Percentiles rank a stretch among this genome's conserved stretches.
Conservation (phyloP, 768 basidiomycete species). For the Phaffia australis region DNA sequence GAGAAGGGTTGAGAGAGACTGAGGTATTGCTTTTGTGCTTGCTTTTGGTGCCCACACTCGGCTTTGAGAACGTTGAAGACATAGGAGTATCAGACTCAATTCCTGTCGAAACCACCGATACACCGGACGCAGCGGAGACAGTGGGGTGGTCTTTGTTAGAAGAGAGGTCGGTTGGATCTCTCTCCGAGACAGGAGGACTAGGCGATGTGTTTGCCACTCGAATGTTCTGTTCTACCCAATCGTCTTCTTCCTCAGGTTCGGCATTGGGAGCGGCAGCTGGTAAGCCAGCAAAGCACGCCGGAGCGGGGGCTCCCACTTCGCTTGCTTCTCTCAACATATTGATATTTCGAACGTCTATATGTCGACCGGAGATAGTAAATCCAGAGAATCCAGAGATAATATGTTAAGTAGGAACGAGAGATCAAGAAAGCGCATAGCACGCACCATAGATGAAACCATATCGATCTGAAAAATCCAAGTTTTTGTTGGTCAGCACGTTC, state of each 20-base stretch:
- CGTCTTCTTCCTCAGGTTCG: constrained; percentile 14
- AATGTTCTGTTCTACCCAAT: constrained; percentile 21
- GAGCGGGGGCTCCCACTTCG: constrained; percentile 19
- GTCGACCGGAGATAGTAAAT: not conserved
- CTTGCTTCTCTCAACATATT: constrained; percentile 22
- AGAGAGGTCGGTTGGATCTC: not conserved
- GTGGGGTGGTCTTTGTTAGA: not conserved
- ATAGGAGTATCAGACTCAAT: not conserved
- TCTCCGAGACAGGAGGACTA: not conserved
- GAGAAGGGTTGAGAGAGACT: constrained; percentile 25
- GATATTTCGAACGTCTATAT: not conserved
- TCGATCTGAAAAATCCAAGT: constrained; percentile 2
- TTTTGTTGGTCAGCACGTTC: not conserved
- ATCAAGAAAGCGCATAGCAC: not conserved
- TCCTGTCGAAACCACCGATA: constrained; percentile 14
- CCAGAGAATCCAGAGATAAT: not conserved
- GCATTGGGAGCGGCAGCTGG: not conserved
- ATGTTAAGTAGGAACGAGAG: not conserved
- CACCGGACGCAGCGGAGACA: constrained; percentile 13
- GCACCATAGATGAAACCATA: constrained; percentile 25
- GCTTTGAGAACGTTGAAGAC: not conserved
- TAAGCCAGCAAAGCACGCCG: constrained; percentile 16
- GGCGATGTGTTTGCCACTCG: not conserved
- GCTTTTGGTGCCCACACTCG: not conserved
- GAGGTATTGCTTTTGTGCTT: not conserved